A percentile compares a stretch with the other conserved stretches of the same genome.
phyloP scores from a whole-genome alignment of 1,284 basidiomycete genomes.

The Puccinia polysora region DNA sequence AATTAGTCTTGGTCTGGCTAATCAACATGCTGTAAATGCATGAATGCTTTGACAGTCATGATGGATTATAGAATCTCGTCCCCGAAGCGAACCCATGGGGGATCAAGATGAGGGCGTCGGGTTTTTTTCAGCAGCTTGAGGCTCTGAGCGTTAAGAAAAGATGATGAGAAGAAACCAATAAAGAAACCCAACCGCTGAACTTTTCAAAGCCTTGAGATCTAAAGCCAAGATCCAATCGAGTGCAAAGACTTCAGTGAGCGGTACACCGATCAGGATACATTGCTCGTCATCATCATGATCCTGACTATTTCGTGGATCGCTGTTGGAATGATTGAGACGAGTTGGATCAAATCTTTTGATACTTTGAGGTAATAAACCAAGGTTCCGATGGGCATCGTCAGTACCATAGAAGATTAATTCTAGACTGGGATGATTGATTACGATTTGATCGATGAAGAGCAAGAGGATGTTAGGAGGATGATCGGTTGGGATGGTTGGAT shows the following conservation, averaged over 20 bases:
- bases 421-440: neutral
- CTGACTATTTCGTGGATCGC: neutral
- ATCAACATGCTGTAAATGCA: too few relatives aligned
- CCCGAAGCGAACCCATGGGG: neutral
- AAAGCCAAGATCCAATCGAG: constrained; percentile 38
- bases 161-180: neutral
- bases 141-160: neutral
- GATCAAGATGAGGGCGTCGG: neutral
- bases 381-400: neutral
- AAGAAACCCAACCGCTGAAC: constrained; percentile 7
- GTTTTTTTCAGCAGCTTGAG: too few relatives aligned
- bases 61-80: neutral
- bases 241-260: neutral
- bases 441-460: neutral
- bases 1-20: too few relatives aligned
- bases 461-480: neutral
- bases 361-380: neutral
- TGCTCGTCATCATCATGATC: neutral
- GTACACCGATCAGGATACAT: constrained; percentile 22
- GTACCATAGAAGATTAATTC: neutral
- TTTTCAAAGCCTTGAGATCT: constrained; percentile 26
- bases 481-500: too few relatives aligned
- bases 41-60: neutral
- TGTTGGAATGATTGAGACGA: neutral
- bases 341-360: neutral